Evolutionary conservation across 352 stramenopile species (phyloP), one percentile per base, ranked within the genome.

Genomic region (Stramenopiles sp.): DNA sequence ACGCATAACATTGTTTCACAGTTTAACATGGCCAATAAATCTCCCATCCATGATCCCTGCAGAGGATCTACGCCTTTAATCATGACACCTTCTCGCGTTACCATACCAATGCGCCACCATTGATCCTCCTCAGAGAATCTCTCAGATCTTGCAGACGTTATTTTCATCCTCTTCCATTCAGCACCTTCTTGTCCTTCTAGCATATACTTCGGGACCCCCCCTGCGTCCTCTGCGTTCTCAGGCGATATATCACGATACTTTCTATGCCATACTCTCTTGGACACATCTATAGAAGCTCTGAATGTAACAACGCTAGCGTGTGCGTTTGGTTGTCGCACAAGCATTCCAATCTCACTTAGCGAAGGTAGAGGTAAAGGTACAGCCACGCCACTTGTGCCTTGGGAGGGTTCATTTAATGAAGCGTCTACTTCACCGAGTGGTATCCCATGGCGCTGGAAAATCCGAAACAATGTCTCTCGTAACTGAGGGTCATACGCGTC

Each of bases 401-500:
- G 31, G 14, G 4, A 14, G 30, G 71, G 22, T 33, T 4, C 14
- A 78, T 78, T 78, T 14, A 78, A 14, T 14, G 30, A 31, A 8
- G 4, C 30, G 22, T 33, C 31, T 33, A 8, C 31, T 31, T 33
- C 4, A 4, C 71, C 71, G 4, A 83, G 55, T 31, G 67, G 81
- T 31, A 86, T 83, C 30, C 84, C 84, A 32, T 87, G 31, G 27
- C 76, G 67, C 29, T 75, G 75, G 80, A 95, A 95, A 30, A 95
- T 89, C 44, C 93, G 85, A 0, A 88, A 88, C 4, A 95, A 84
- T 32, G 92, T 86, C 80, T 87, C 86, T 67, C 89, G 89, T 80
- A 93, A 85, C 80, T 89, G 89, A 32, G 84, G 84, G 82, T 93
- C 89, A 83, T 93, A 95, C 0, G 86, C 87, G 55, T 98, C 95